Evolutionary conservation across 495 filamentous ascomycete genomes (phyloP), one percentile per base, ranked within the genome.

Genomic region (Trichoderma gamsii): DNA sequence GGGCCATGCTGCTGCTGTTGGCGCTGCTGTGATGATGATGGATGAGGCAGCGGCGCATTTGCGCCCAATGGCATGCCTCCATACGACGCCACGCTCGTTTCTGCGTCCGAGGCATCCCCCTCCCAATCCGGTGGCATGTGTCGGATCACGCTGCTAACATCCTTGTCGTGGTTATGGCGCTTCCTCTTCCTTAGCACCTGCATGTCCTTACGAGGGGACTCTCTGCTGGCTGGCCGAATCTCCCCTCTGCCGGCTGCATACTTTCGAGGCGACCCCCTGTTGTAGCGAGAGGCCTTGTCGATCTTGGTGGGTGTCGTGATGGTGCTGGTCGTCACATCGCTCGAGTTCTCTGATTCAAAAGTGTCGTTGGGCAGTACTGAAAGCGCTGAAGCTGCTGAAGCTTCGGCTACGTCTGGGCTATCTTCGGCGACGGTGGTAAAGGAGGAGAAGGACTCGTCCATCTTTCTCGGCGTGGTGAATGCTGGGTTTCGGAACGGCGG

Each of bases 391-490:
- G 35, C 35, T 38, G 35, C 35, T 9, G 92, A 91, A 63, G 84
- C 86, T 69, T 88, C 86, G 44, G 78, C 81, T 72, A 82, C 81
- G 49, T 85, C 85, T 3, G 93, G 92, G 9, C 92, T 93, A 0
- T 90, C 89, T 73, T 97, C 94, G n/a, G 88, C 86, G 61, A 89
- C 89, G 3, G 92, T 94, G 38, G 79, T 79, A 38, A 84, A 81
- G 11, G 91, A 90, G 70, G 89, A 86, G 6, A 76, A 72, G 66
- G 90, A 88, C 25, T 87, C 75, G 16, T 91, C 88, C 67, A 83
- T 81, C 72, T 89, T 94, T 51, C 90, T 90, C 3, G 92, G 92
- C 8, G 90, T 96, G 35, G 84, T 92, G 73, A 95, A 96, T 12
- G 88, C 85, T 4, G 87, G 81, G 73, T 88, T 89, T 66, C 84